A percentile compares a stretch with the other conserved stretches of the same genome.
These are phyloP conservation scores for Arachis hypogaea DNA, from an alignment of 306 rosid genomes.

Conservation along the genomic window DNA sequence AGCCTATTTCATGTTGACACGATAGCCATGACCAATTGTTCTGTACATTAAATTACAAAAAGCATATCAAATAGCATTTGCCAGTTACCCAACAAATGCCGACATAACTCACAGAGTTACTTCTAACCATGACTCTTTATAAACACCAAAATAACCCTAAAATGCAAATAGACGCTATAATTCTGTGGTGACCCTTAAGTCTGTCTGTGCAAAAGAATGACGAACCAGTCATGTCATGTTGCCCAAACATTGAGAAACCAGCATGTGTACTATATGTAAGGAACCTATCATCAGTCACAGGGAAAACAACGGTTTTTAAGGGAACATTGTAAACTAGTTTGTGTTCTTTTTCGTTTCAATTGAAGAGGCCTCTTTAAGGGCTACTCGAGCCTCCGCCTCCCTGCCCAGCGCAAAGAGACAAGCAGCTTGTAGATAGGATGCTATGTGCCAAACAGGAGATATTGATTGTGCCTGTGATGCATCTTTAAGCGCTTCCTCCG, in stretches of 20 bases:
- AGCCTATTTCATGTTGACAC: constrained; percentile 47
- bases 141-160: constrained; percentile 45
- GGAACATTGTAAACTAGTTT: constrained; percentile 29
- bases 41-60: constrained; percentile 64
- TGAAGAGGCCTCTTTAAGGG: constrained; percentile 77
- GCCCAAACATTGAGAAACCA: constrained; percentile 51
- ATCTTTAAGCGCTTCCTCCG: constrained; percentile 82
- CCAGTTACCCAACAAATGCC: constrained; percentile 51
- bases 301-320: constrained; percentile 20
- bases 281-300: constrained; percentile 44
- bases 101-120: constrained; percentile 40
- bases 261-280: constrained; percentile 34
- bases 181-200: constrained; percentile 19
- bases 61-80: constrained; percentile 46
- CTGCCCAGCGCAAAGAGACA: constrained; percentile 65
- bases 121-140: constrained; percentile 45
- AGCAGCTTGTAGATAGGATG: constrained; percentile 78
- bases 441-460: constrained; percentile 82
- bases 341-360: constrained; percentile 70
- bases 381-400: constrained; percentile 73
- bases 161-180: constrained; percentile 40
- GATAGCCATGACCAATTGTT: constrained; percentile 50
- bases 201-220: constrained; percentile 59
- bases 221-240: constrained; percentile 48
- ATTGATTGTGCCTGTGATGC: constrained; percentile 80